Base-by-base conservation (phyloP, 2,329 filamentous ascomycete species). In the Hawksworthiomyces lignivorus region DNA sequence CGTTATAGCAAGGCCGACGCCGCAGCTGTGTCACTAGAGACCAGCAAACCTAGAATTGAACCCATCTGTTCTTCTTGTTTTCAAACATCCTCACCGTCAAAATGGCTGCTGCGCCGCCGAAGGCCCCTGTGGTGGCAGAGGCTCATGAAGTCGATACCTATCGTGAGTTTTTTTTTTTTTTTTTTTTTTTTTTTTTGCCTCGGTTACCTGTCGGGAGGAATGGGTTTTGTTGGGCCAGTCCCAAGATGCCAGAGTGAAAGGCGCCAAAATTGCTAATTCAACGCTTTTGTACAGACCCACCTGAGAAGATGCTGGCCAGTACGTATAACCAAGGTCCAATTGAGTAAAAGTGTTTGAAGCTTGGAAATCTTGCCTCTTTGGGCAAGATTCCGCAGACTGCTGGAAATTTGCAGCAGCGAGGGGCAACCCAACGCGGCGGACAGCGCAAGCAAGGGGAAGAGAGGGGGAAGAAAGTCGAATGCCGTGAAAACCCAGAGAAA, bases 91-190 rank as follows among this genome's bases (percentile, higher is more conserved):
- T 26, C 34, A n/a, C 28, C 45, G 36, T 45, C 50, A 50, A 48
- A 47, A 75, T 76, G 72, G 65, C 65, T 56, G 64, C 59, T 56
- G 49, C 51, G 18, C 35, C 46, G 28, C 39, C 61, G 56, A 73
- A 69, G 60, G 57, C 54, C 52, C 75, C 73, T 36, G 80, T 84
- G 55, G 83, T 88, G 55, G 71, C 73, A 48, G 84, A 88, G 70
- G 82, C 84, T 56, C 83, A 87, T 63, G 66, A 80, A 58, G 82
- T 87, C 53, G 80, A 86, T 63, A 88, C 83, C 17, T 87, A 69
- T 57, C 75, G 77, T 82, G 65, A 72, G 77, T 52, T 32, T 24
- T 20, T 12, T 12, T 30, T 17, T 34, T 29, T 10, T 15, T 52
- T 32, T 24, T 20, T 12, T 12, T 30, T 17, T 34, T 29, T 10